Percentiles rank a stretch among this genome's conserved stretches.
phyloP scores from a whole-genome alignment of 2,329 filamentous ascomycete genomes.

The Thielaviopsis ethacetica region DNA sequence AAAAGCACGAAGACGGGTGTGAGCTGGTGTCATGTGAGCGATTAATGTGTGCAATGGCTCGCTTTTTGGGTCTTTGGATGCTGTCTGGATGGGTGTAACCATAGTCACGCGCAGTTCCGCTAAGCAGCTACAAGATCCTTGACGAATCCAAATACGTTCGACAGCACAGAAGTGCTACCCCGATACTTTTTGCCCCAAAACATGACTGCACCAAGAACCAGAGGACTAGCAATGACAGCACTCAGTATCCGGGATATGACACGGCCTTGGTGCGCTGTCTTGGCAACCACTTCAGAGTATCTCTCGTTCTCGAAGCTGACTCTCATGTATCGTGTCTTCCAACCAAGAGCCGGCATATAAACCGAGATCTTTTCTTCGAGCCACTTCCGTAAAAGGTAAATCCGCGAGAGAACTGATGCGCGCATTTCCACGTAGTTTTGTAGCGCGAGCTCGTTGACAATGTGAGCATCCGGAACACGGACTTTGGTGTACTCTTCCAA shows the following conservation, averaged over 20 bases:
- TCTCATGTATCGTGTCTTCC: slow-evolving; percentile 81
- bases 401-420: slow-evolving; percentile 57
- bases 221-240: slow-evolving; percentile 1
- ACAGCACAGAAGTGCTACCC: neutral
- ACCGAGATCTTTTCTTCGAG: slow-evolving; percentile 72
- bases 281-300: slow-evolving; percentile 65
- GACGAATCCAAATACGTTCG: neutral
- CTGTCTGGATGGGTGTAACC: neutral
- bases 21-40: neutral
- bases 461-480: slow-evolving; percentile 62
- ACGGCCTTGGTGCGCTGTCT: slow-evolving; percentile 51
- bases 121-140: neutral
- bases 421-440: slow-evolving; percentile 94
- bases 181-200: slow-evolving; percentile 4
- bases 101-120: neutral
- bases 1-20: neutral
- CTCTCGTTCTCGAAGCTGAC: slow-evolving; percentile 88
- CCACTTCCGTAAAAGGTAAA: slow-evolving; percentile 68
- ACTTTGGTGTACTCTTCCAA: slow-evolving; percentile 59
- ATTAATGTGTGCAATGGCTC: neutral
- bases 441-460: slow-evolving; percentile 83
- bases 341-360: slow-evolving; percentile 61
- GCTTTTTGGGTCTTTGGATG: neutral
- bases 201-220: slow-evolving; percentile 1
- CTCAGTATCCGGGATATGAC: slow-evolving; percentile 25